Conservation (phyloP, 2,329 filamentous ascomycete species). For the Fusarium illudens region DNA sequence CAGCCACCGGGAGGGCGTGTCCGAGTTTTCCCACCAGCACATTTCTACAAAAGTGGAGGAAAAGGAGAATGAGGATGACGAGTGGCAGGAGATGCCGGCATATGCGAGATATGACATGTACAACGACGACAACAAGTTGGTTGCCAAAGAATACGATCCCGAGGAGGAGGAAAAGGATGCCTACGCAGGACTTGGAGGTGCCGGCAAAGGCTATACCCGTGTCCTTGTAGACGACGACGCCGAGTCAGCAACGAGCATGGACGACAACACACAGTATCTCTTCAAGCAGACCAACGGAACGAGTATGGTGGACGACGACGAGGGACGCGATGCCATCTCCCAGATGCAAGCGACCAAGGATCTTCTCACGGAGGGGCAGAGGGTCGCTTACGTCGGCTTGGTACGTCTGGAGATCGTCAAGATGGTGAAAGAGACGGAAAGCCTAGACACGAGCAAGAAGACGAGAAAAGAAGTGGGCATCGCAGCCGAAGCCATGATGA, state of each 20-base stretch:
- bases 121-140: conserved; percentile 87
- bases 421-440: conserved; percentile 76
- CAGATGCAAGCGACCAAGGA: conserved; percentile 98
- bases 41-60: conserved; percentile 66
- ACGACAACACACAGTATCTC: conserved; percentile 95
- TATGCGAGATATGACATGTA: conserved; percentile 95
- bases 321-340: conserved; percentile 82
- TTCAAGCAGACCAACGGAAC: conserved; percentile 78
- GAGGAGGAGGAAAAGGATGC: conserved; percentile 73
- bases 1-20: conserved; percentile 53
- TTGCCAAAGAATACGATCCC: conserved; percentile 82
- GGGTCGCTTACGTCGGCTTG: conserved; percentile 94
- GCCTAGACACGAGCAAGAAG: conserved; percentile 67
- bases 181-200: conserved; percentile 83
- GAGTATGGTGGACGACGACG: conserved; percentile 74
- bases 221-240: conserved; percentile 96
- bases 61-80: conserved; percentile 67
- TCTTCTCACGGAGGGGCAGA: conserved; percentile 91
- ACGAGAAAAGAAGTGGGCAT: conserved; percentile 76
- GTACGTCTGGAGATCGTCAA: conserved; percentile 81
- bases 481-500: conserved; percentile 80
- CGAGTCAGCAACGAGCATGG: conserved; percentile 92
- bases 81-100: conserved; percentile 94
- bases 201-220: conserved; percentile 93
- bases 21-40: conserved; percentile 93